A percentile compares a stretch with the other conserved stretches of the same genome.
These are phyloP conservation scores for Magnaporthiopsis poae DNA, from an alignment of 2,329 filamentous ascomycete species.

Conservation along the genomic window DNA sequence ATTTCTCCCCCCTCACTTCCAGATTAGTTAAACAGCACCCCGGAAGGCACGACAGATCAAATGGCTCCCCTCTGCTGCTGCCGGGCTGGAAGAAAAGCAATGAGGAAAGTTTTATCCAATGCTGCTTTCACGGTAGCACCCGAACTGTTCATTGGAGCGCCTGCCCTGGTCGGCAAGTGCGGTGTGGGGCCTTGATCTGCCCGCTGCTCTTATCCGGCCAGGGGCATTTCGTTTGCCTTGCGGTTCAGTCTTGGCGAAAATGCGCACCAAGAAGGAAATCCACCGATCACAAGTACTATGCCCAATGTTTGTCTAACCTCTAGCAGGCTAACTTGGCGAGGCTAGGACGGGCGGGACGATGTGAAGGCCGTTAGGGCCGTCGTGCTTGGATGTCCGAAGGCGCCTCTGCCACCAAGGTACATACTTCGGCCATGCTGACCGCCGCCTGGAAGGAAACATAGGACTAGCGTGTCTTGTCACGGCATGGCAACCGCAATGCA, in stretches of 20 bases:
- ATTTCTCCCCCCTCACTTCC: background rate
- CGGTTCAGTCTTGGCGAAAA: no score
- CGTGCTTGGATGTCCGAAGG: no score
- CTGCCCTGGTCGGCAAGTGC: background rate
- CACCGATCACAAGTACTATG: no score
- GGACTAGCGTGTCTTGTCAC: no score
- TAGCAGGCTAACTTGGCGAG: background rate
- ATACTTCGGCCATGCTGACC: no score
- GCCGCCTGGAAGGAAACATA: no score
- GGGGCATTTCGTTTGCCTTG: background rate
- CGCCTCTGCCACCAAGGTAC: no score
- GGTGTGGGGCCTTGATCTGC: background rate
- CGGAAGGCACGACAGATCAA: background rate
- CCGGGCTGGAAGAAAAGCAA: background rate
- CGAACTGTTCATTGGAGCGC: background rate
- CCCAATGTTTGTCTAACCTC: background rate
- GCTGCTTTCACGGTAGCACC: background rate
- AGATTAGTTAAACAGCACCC: background rate
- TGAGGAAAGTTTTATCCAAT: background rate
- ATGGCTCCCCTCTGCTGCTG: background rate
- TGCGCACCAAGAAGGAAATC: background rate
- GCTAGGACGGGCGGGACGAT: background rate
- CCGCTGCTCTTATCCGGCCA: background rate
- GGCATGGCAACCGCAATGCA: no score
- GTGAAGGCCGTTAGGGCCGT: background rate